Conservation (phyloP, 1,284 basidiomycete species). For the Ceratobasidium sp. region DNA sequence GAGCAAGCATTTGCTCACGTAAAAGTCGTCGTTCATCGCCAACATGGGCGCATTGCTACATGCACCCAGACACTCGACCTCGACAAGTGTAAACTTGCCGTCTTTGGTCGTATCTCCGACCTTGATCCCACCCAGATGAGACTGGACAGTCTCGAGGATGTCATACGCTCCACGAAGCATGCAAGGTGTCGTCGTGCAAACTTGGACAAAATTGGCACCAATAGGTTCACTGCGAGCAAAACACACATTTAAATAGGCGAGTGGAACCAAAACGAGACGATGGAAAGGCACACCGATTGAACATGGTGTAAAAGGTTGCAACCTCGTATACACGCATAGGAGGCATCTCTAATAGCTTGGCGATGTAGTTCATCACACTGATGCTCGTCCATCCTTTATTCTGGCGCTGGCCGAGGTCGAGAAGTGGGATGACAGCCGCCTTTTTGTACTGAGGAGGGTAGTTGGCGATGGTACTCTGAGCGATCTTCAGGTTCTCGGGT, state of each 20-base stretch:
- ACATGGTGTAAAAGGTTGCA: constrained; percentile 99
- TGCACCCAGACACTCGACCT: constrained; percentile 98
- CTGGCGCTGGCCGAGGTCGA: constrained; percentile 96
- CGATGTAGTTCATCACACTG: constrained; percentile 98
- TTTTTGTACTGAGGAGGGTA: constrained; percentile 99
- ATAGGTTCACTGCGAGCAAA: constrained; percentile 81
- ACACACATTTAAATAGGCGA: constrained; percentile 14
- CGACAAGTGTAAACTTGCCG: constrained; percentile 96
- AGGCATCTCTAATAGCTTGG: constrained; percentile 91
- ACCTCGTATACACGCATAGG: constrained; percentile 99
- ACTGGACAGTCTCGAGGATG: constrained; percentile 87
- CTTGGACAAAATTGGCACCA: constrained; percentile 94
- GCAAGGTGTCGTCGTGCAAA: constrained; percentile 99
- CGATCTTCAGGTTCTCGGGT: constrained; percentile 82
- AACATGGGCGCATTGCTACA: constrained; percentile 99
- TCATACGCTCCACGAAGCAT: constrained; percentile 94
- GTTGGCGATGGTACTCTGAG: constrained; percentile 88
- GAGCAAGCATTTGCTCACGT: constrained; percentile 65
- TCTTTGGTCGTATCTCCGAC: constrained; percentile 93
- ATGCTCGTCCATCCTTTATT: constrained; percentile 99
- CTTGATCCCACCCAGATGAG: constrained; percentile 84
- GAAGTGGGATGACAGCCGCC: constrained; percentile 94
- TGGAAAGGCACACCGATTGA: constrained; percentile 77
- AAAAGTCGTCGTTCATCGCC: constrained; percentile 96
- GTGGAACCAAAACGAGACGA: background rate